A percentile compares a stretch with the other conserved stretches of the same genome.
phyloP scores from a whole-genome alignment of 179 eudicot genomes.

The Spergularia azorica region DNA sequence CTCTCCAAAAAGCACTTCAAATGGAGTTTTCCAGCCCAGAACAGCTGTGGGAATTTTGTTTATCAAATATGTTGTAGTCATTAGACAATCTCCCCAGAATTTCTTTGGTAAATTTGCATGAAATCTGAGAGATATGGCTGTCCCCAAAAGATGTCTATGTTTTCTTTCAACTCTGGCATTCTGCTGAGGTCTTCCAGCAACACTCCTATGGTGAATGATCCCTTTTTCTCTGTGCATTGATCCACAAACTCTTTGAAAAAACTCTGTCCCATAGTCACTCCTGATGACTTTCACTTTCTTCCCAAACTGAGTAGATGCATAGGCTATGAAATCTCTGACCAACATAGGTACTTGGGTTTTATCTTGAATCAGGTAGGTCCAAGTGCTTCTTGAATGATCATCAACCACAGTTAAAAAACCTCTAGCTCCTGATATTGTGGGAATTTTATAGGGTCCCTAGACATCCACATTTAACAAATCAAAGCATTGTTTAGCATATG shows the following conservation, averaged over 20 bases:
- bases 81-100: conserved; percentile 4
- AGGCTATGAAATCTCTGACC: background rate
- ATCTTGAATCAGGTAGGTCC: background rate
- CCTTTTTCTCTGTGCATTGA: background rate
- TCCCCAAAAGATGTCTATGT: background rate
- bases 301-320: background rate
- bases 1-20: background rate
- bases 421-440: background rate
- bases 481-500: background rate
- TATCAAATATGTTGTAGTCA: background rate
- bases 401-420: background rate
- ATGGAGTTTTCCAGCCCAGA: background rate
- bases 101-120: background rate
- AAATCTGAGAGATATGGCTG: background rate
- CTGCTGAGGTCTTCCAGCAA: background rate
- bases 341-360: background rate
- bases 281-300: background rate
- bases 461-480: background rate
- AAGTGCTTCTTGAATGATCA: background rate
- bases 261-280: background rate
- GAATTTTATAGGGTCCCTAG: background rate
- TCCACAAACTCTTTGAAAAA: background rate
- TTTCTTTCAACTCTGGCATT: background rate
- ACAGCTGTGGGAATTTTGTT: background rate
- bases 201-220: background rate